These are phyloP conservation scores for Magnusiomyces ingens DNA, from an alignment of 1,139 yeast species.

Conservation along the genomic window DNA sequence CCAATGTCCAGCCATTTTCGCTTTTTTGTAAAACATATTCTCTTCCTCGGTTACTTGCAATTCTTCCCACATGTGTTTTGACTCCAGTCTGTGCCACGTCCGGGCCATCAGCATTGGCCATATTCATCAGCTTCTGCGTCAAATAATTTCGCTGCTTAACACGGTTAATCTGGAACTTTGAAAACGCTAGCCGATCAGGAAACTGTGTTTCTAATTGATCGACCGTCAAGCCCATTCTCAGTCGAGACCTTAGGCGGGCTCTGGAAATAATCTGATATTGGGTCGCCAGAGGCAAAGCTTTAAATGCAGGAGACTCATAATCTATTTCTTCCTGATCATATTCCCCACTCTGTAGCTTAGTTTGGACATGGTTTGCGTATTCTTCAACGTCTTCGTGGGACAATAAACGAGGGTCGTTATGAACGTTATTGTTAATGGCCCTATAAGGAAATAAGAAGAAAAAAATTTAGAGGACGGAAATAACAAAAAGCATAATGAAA, in stretches of 20 bases:
- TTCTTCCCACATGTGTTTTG: slow-evolving; percentile 37
- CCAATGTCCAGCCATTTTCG: slow-evolving; percentile 82
- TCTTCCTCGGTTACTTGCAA: slow-evolving; percentile 79
- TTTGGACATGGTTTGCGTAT: slow-evolving; percentile 52
- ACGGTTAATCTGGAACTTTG: slow-evolving; percentile 86
- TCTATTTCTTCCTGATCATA: slow-evolving; percentile 31
- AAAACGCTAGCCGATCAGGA: slow-evolving; percentile 82
- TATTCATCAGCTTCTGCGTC: slow-evolving; percentile 80
- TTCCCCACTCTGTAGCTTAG: slow-evolving; percentile 45
- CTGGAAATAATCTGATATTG: slow-evolving; percentile 86
- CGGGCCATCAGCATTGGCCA: slow-evolving; percentile 64
- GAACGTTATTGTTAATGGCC: slow-evolving; percentile 33
- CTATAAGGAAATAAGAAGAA: slow-evolving; percentile 19
- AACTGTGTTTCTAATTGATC: slow-evolving; percentile 77
- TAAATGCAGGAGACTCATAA: slow-evolving; percentile 36
- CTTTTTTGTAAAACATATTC: slow-evolving; percentile 71
- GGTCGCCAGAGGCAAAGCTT: slow-evolving; percentile 57
- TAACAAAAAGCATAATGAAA: neutral
- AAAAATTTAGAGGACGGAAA: neutral
- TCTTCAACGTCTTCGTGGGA: slow-evolving; percentile 66
- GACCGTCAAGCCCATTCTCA: slow-evolving; percentile 91
- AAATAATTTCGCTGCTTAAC: slow-evolving; percentile 86
- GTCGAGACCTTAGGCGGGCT: slow-evolving; percentile 71
- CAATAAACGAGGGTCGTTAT: slow-evolving; percentile 63
- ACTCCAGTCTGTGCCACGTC: slow-evolving; percentile 18